These are phyloP conservation scores for Candida bentonensis DNA, from an alignment of 805 yeast genomes.

Conservation along the genomic window DNA sequence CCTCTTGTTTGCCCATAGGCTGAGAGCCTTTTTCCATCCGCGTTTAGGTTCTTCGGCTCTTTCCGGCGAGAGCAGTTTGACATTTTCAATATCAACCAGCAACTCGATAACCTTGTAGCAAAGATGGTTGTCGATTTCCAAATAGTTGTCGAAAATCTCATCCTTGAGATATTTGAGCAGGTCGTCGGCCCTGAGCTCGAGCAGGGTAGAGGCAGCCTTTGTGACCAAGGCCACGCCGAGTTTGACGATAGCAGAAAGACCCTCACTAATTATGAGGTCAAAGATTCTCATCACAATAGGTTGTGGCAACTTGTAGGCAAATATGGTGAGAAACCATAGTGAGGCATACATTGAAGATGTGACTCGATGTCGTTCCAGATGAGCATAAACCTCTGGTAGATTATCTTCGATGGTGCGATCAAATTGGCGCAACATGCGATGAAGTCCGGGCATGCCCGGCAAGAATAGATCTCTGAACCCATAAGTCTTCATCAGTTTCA, in stretches of 20 bases:
- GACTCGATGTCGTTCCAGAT: conserved; percentile 74
- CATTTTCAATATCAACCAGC: conserved; percentile 63
- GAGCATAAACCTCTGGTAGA: conserved; percentile 58
- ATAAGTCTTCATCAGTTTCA: conserved; percentile 72
- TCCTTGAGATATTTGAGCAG: conserved; percentile 68
- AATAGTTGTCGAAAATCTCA: conserved; percentile 58
- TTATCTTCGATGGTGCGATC: conserved; percentile 73
- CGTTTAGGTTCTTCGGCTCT: no score
- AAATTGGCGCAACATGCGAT: conserved; percentile 72
- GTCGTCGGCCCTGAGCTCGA: conserved; percentile 58
- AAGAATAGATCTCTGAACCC: conserved; percentile 63
- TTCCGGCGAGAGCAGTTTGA: conserved; percentile 60
- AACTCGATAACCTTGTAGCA: conserved; percentile 56
- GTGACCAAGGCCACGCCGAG: conserved; percentile 72
- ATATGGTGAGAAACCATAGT: conserved; percentile 93
- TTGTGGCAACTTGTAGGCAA: conserved; percentile 88
- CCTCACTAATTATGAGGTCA: conserved; percentile 84
- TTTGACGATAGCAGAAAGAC: conserved; percentile 71
- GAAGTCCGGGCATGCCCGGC: conserved; percentile 91
- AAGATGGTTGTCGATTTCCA: conserved; percentile 16
- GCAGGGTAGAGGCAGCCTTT: conserved; percentile 45
- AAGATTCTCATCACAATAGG: conserved; percentile 75
- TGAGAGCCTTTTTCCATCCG: no score
- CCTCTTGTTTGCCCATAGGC: no score
- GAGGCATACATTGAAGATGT: conserved; percentile 92